Base-by-base conservation (phyloP, 345 rosid species). In the Hevea brasiliensis region DNA sequence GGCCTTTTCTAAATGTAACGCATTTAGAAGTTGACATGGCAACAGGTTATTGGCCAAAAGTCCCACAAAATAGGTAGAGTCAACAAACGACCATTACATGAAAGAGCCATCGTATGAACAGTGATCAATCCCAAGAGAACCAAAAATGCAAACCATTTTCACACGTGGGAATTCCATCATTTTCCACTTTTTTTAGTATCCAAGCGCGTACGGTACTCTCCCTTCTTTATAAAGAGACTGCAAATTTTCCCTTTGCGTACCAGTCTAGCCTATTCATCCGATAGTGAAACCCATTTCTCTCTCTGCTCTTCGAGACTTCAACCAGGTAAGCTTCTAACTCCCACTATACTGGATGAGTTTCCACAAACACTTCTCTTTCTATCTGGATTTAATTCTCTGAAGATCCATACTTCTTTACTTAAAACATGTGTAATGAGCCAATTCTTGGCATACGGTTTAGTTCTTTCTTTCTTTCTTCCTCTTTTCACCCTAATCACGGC, bases 131-230 rank as follows among this genome's bases (percentile, higher is more conserved):
- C 12, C 23, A 42, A 41, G 41, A 17, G 47, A 26, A 65, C 14
- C 13, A 44, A 65, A 44, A 21, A 5, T 56, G 47, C 58, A 48
- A 67, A 45, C 56, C 71, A 67, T 67, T 67, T 67, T 67, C 71
- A 50, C 71, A 67, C 60, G 71, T 50, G 71, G 55, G 51, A 65
- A 65, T 7, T 64, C 55, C 6, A 3, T 24, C 45, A 24, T 45
- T 65, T 12, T 62, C 9, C 37, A 15, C 14, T 37, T 4, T 37
- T 35, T 26, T 45, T 13, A n/a, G 54, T 24, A 2, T 24, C 32
- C 21, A 65, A 23, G n/a, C 69, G 37, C 67, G 55, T 24, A 26
- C 10, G 0, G 9, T 32, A 51, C 59, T 48, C 14, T n/a, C 70
- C 4, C 37, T 32, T 4, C 37, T 4, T 32, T 67, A 67, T 67